Evolutionary conservation across 2,329 filamentous ascomycete genomes (phyloP).

Genomic region (Fusarium nodosum): DNA sequence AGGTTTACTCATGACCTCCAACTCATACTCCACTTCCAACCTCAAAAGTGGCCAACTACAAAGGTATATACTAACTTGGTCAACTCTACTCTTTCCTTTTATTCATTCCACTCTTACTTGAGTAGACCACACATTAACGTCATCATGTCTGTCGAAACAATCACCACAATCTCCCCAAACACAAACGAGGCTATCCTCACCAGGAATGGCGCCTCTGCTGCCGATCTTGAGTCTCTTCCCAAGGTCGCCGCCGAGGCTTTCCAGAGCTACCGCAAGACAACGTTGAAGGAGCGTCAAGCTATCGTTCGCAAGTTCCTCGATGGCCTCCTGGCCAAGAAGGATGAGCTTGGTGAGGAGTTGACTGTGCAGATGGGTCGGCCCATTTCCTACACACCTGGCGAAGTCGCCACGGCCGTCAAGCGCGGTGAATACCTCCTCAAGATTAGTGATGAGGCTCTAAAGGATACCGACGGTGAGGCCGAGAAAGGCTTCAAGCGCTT

Average conservation of each 20-base stretch:
- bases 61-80: slow-evolving; percentile 31
- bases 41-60: slow-evolving; percentile 33
- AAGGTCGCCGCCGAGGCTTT: slow-evolving; percentile 81
- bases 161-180: slow-evolving; percentile 88
- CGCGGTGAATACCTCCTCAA: slow-evolving; percentile 88
- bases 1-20: slow-evolving; percentile 30
- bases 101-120: slow-evolving; percentile 1
- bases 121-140: not conserved
- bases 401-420: slow-evolving; percentile 87
- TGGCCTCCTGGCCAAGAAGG: slow-evolving; percentile 76
- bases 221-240: slow-evolving; percentile 80
- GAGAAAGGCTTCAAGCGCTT: slow-evolving; percentile 93
- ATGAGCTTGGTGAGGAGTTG: slow-evolving; percentile 85
- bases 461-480: slow-evolving; percentile 83
- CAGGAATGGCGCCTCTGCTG: slow-evolving; percentile 78
- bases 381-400: slow-evolving; percentile 86
- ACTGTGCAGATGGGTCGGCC: slow-evolving; percentile 97
- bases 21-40: slow-evolving; percentile 44
- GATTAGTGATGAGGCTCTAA: slow-evolving; percentile 82
- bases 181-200: slow-evolving; percentile 88
- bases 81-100: slow-evolving; percentile 6
- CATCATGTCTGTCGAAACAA: slow-evolving; percentile 72
- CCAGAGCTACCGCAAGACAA: slow-evolving; percentile 79
- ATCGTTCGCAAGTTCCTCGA: slow-evolving; percentile 86
- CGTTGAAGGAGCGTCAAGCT: slow-evolving; percentile 79